These are phyloP conservation scores for Alternaria novae-zelandiae DNA, from an alignment of 2,329 filamentous ascomycete genomes.

Conservation along the genomic window DNA sequence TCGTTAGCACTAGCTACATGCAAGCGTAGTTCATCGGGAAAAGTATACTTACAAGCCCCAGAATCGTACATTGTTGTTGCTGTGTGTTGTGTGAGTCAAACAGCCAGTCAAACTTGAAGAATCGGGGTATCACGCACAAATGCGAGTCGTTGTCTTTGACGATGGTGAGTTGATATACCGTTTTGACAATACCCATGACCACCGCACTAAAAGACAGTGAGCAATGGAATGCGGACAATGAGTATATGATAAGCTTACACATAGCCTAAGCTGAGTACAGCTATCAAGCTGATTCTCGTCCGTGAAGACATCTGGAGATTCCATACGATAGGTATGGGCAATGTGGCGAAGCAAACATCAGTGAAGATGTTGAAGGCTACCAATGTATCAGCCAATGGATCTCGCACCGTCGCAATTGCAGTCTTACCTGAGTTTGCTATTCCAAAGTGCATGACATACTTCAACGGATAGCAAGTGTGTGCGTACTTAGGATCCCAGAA, in stretches of 20 bases:
- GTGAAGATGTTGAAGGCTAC: constrained; percentile 10
- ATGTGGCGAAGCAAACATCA: constrained; percentile 2
- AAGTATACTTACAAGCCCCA: neutral
- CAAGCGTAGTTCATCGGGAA: neutral
- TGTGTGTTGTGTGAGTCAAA: neutral
- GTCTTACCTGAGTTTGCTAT: neutral
- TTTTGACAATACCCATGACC: neutral
- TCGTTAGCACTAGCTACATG: neutral
- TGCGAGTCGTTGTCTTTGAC: neutral
- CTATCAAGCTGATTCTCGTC: neutral
- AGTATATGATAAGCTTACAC: neutral
- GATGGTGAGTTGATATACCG: neutral
- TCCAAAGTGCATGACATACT: neutral
- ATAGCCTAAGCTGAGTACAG: constrained; percentile 2
- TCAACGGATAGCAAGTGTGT: neutral
- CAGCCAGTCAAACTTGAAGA: neutral
- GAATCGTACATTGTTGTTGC: neutral
- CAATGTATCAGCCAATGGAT: neutral
- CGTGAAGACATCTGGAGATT: neutral
- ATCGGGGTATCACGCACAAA: neutral
- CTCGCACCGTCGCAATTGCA: neutral
- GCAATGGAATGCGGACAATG: neutral
- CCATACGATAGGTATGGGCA: constrained; percentile 4
- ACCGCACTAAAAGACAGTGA: neutral
- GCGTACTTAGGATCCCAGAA: neutral